Conservation (phyloP, 192 early-diverging fungal species). For the Mortierella hygrophila region DNA sequence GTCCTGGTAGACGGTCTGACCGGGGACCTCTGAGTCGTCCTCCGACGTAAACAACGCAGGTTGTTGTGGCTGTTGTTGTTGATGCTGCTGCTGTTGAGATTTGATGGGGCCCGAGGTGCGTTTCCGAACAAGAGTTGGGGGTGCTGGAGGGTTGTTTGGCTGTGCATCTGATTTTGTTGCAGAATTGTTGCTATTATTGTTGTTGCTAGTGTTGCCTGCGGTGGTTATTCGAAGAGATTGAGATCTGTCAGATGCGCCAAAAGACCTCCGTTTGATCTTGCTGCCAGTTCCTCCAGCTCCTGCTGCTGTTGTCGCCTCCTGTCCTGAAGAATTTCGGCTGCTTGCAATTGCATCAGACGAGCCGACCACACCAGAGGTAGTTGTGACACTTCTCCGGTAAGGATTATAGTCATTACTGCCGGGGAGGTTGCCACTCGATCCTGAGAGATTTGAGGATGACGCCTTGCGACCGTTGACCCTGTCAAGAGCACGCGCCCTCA, state of each 20-base stretch:
- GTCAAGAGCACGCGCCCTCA: slow-evolving; percentile 44
- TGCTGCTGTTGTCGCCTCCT: neutral
- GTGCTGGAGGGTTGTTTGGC: neutral
- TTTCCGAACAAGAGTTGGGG: slow-evolving; percentile 6
- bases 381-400: slow-evolving; percentile 9
- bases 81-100: slow-evolving; percentile 1
- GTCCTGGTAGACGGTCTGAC: slow-evolving; percentile 9
- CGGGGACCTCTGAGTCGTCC: slow-evolving; percentile 17
- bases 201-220: neutral
- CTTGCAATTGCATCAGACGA: neutral
- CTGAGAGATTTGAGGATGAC: neutral
- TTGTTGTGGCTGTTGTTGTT: slow-evolving; percentile 1
- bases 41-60: slow-evolving; percentile 24
- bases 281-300: neutral
- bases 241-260: slow-evolving; percentile 18
- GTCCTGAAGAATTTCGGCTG: neutral
- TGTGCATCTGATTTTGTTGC: slow-evolving; percentile 11
- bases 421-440: neutral
- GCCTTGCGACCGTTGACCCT: slow-evolving; percentile 10
- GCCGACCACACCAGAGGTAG: neutral
- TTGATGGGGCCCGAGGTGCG: slow-evolving; percentile 40
- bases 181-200: slow-evolving; percentile 1
- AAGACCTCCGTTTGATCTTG: slow-evolving; percentile 35
- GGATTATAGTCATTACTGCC: neutral
- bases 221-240: neutral